A percentile compares a stretch with the other conserved stretches of the same genome.
These are phyloP conservation scores for Kodamaea leandrae DNA, from an alignment of 805 yeast genomes.

Conservation along the genomic window DNA sequence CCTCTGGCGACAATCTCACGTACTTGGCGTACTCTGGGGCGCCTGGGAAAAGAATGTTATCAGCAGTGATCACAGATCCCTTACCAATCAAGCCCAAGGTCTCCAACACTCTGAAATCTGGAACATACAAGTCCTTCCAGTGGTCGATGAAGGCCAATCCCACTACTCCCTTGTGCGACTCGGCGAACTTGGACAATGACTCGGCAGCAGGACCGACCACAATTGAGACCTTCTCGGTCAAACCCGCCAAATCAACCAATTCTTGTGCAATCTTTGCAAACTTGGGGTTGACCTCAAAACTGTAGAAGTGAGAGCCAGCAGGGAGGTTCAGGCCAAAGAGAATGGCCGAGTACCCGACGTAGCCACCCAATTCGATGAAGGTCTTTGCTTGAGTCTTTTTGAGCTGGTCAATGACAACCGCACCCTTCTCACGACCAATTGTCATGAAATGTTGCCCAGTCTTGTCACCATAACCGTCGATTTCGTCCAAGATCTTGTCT, in stretches of 20 bases:
- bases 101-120: constrained; percentile 43
- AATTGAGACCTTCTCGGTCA: constrained; percentile 26
- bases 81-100: constrained; percentile 36
- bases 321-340: constrained; percentile 28
- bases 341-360: constrained; percentile 38
- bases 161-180: constrained; percentile 17
- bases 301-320: constrained; percentile 29
- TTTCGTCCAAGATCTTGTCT: constrained; percentile 26
- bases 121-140: constrained; percentile 34
- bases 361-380: constrained; percentile 34
- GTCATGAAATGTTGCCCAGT: constrained; percentile 24
- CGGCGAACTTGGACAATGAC: constrained; percentile 25
- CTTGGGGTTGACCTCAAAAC: constrained; percentile 31
- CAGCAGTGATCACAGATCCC: constrained; percentile 40
- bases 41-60: constrained; percentile 36
- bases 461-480: constrained; percentile 24
- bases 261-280: constrained; percentile 30
- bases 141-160: constrained; percentile 45
- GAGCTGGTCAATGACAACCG: constrained; percentile 24
- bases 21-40: constrained; percentile 40
- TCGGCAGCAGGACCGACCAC: constrained; percentile 33
- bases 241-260: constrained; percentile 34
- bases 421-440: constrained; percentile 32
- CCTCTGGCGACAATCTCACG: constrained; percentile 36
- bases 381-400: constrained; percentile 21